Percentiles rank a stretch among this genome's conserved stretches.
Conservation (phyloP, 148 eudicot species). For the Rhododendron williamsianum region DNA sequence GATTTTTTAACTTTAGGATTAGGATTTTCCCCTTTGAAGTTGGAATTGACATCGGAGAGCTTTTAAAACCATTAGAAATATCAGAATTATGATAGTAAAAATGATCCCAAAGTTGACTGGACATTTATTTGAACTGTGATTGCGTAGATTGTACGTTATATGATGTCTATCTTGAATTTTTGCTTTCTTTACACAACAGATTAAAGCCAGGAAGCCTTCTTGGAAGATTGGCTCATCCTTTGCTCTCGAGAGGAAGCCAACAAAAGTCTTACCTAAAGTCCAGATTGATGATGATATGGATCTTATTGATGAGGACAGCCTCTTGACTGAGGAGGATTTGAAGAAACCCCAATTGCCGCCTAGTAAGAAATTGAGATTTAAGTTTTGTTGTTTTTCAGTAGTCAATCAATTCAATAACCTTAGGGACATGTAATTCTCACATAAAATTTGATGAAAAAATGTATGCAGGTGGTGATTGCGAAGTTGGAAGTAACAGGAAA, state of each 20-base stretch:
- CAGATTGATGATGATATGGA: constrained; percentile 73
- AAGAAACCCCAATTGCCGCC: constrained; percentile 68
- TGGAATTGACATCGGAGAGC: background rate
- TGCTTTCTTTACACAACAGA: constrained; percentile 20
- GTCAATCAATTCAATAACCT: background rate
- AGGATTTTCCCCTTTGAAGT: background rate
- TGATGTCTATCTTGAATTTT: background rate
- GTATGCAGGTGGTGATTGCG: constrained; percentile 69
- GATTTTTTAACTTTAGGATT: background rate
- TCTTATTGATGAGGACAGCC: constrained; percentile 90
- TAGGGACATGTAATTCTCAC: background rate
- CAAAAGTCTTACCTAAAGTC: constrained; percentile 57
- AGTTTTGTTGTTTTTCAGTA: background rate
- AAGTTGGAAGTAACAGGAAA: constrained; percentile 77
- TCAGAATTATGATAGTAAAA: background rate
- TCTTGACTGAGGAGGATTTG: constrained; percentile 81
- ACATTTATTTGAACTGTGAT: background rate
- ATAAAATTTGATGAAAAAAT: background rate
- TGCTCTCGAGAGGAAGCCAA: constrained; percentile 51
- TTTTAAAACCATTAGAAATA: background rate
- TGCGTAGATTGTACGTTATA: background rate
- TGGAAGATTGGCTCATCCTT: constrained; percentile 92
- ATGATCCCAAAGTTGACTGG: background rate
- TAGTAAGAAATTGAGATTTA: constrained; percentile 29
- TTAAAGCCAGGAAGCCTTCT: constrained; percentile 67